phyloP scores from a whole-genome alignment of 352 stramenopile species.

The Phytophthora nicotianae region DNA sequence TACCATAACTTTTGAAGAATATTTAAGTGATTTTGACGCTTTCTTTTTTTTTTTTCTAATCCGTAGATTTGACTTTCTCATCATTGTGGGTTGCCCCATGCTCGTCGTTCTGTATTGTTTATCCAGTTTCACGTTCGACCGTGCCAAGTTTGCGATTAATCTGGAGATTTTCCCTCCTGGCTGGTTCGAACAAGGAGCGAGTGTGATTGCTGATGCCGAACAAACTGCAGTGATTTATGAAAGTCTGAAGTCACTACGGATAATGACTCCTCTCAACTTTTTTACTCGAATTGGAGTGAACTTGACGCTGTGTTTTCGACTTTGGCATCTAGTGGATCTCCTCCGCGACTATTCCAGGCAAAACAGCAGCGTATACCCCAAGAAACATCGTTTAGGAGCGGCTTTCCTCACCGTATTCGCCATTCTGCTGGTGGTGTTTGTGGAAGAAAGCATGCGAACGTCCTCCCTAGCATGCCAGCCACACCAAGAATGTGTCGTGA shows the following conservation, averaged over 20 bases:
- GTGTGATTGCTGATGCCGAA: not conserved
- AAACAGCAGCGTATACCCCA: constrained; percentile 18
- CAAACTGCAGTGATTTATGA: not conserved
- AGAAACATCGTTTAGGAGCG: constrained; percentile 4
- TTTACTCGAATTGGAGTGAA: constrained; percentile 38
- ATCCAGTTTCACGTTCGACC: not conserved
- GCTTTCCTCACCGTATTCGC: constrained; percentile 16
- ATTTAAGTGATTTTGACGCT: no score
- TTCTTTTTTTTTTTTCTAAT: not conserved
- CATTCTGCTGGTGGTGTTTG: constrained; percentile 11
- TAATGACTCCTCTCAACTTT: constrained; percentile 30
- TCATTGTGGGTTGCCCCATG: constrained; percentile 2
- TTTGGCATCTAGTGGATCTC: constrained; percentile 9
- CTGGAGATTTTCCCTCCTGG: not conserved
- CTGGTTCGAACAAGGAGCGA: not conserved
- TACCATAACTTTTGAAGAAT: not conserved
- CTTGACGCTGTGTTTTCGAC: constrained; percentile 27
- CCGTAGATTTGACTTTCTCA: constrained; percentile 1
- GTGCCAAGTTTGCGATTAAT: not conserved
- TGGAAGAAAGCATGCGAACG: constrained; percentile 22
- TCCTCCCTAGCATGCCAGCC: constrained; percentile 14
- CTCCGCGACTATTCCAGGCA: not conserved
- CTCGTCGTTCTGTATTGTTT: not conserved
- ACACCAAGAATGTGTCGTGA: constrained; percentile 34
- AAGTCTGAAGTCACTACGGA: constrained; percentile 23